phyloP scores from a whole-genome alignment of 495 filamentous ascomycete species.

The Aspergillus conjunctus region DNA sequence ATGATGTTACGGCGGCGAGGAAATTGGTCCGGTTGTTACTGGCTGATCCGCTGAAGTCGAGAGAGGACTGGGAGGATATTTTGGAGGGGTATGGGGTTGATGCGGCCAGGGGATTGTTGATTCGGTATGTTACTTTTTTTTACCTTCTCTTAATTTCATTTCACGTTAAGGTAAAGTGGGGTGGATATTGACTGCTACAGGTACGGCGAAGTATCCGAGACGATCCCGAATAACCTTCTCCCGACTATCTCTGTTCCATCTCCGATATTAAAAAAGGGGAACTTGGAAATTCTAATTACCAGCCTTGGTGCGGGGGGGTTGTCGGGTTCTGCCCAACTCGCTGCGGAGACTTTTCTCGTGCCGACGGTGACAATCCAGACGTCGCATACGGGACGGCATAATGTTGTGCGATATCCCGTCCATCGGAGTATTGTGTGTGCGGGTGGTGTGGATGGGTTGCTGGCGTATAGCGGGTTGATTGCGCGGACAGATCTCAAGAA shows the following conservation, averaged over 20 bases:
- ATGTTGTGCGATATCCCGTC: conserved; percentile 75
- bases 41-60: conserved; percentile 70
- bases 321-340: conserved; percentile 50
- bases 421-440: conserved; percentile 79
- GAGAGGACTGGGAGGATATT: conserved; percentile 70
- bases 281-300: conserved; percentile 79
- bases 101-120: conserved; percentile 54
- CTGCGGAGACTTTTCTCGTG: conserved; percentile 60
- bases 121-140: conserved; percentile 49
- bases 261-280: conserved; percentile 63
- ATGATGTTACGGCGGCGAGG: conserved; percentile 46
- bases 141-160: neutral
- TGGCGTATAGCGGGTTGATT: conserved; percentile 52
- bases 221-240: conserved; percentile 48
- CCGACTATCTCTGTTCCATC: conserved; percentile 67
- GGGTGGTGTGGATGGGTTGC: conserved; percentile 60
- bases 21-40: conserved; percentile 71
- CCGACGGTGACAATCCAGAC: conserved; percentile 70
- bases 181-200: conserved; percentile 31
- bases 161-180: neutral
- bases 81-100: conserved; percentile 52
- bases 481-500: conserved; percentile 37
- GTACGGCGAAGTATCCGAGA: conserved; percentile 54
- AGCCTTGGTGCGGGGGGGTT: conserved; percentile 48
- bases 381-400: conserved; percentile 59